Conservation (phyloP, 208 protist genomes). For the Vickermania spadyakhi region DNA sequence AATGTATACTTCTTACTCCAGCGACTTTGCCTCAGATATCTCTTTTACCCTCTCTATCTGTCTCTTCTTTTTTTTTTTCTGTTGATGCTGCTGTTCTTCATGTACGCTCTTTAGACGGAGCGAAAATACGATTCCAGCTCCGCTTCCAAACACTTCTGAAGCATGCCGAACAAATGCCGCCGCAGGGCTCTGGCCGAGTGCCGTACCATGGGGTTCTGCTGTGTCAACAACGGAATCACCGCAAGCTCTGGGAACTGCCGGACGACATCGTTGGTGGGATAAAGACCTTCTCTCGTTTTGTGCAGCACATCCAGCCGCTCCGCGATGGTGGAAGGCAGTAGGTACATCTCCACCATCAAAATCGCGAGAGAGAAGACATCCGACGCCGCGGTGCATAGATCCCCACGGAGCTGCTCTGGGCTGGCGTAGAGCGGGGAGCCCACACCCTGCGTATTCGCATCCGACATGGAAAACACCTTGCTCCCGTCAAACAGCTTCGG, state of each 20-base stretch:
- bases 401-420: constrained; percentile 72
- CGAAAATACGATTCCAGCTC: background rate
- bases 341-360: constrained; percentile 75
- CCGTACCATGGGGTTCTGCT: constrained; percentile 11
- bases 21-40: no score
- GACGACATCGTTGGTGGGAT: constrained; percentile 16
- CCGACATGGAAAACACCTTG: background rate
- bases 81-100: no score
- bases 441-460: constrained; percentile 60
- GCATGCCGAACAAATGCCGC: background rate
- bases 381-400: constrained; percentile 38
- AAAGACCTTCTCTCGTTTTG: constrained; percentile 43
- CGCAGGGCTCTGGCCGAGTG: constrained; percentile 1
- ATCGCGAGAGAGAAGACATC: constrained; percentile 71
- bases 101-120: background rate
- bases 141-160: background rate
- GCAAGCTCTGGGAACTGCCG: constrained; percentile 51
- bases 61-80: no score
- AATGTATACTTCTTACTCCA: no score
- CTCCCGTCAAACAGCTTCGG: constrained; percentile 3
- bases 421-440: constrained; percentile 83
- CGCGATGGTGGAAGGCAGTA: constrained; percentile 59
- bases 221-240: constrained; percentile 33
- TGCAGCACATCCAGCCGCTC: constrained; percentile 55
- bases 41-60: no score